Evolutionary conservation across 176 grass and related monocot genomes (phyloP), one percentile per base, ranked within the genome.

Genomic region (Oryza meyeriana): DNA sequence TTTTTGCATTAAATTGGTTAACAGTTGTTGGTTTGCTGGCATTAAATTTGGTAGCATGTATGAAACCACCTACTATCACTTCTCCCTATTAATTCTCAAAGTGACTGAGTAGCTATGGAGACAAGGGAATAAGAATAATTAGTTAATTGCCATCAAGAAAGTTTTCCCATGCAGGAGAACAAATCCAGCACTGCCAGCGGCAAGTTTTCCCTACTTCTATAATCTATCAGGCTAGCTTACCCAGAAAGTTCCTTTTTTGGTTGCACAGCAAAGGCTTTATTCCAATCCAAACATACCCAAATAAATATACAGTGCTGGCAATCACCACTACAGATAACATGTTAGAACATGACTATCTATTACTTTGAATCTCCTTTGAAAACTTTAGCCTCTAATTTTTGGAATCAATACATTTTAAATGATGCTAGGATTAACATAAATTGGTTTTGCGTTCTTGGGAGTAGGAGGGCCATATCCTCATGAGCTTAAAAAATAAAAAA

Each of bases 401-500:
- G 25, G 28, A 58, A 63, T 44, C 27, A 70, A 81, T 3, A 80
- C 20, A 24, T 58, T 29, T 57, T 10, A 27, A 27, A 81, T 10
- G 47, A 70, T 79, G 64, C 48, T 79, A 66, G n/a, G 66, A 79
- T 30, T 26, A 70, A 20, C n/a, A 66, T 40, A 71, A 40, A 61
- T 50, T 81, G 48, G 66, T 71, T 59, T 40, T 1, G 1, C 10
- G 12, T 69, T 18, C 36, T 42, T 61, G 72, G 25, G 26, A 36
- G 35, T 27, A 72, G 28, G 18, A 81, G 10, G 66, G 13, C 10
- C 34, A 61, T 31, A 42, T 77, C 48, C 35, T 52, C 22, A 64
- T 8, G 42, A 78, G 24, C 25, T 86, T 39, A 81, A 50, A 66
- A 76, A 22, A 77, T n/a, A 76, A 63, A 78, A 66, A 66, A 74